A percentile compares a stretch with the other conserved stretches of the same genome.
Conservation (phyloP, 2,329 filamentous ascomycete genomes). For the Arthroderma sp. region DNA sequence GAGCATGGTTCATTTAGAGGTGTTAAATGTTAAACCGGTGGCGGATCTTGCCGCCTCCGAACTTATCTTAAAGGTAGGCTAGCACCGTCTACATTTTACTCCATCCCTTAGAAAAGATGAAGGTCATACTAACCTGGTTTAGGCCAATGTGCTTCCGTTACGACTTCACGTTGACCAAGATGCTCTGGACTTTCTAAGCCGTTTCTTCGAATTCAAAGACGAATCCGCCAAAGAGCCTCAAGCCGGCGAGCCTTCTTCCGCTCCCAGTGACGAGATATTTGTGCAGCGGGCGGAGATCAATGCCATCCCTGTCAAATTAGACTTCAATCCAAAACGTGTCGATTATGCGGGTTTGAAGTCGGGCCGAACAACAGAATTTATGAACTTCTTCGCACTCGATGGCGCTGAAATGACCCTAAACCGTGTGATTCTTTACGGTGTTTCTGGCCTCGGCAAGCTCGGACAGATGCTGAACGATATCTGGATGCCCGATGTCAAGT, state of each 20-base stretch:
- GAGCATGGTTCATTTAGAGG: conserved; percentile 79
- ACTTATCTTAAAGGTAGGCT: conserved; percentile 58
- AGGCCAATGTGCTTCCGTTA: conserved; percentile 63
- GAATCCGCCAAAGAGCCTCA: conserved; percentile 34
- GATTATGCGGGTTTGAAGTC: conserved; percentile 88
- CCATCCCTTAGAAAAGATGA: not conserved
- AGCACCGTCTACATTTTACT: not conserved
- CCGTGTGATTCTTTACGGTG: conserved; percentile 84
- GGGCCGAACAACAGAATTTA: conserved; percentile 90
- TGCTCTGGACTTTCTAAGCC: conserved; percentile 87
- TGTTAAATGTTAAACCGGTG: conserved; percentile 77
- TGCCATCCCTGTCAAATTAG: conserved; percentile 68
- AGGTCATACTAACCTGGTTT: conserved; percentile 11
- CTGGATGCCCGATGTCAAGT: conserved; percentile 87
- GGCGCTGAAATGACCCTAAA: conserved; percentile 73
- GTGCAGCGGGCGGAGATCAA: conserved; percentile 81
- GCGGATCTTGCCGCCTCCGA: conserved; percentile 76
- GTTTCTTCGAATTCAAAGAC: conserved; percentile 97
- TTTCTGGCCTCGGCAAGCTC: conserved; percentile 78
- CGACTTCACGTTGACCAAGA: conserved; percentile 94
- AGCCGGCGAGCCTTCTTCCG: conserved; percentile 30
- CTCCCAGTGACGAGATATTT: conserved; percentile 65
- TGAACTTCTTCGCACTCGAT: conserved; percentile 95
- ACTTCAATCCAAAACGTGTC: conserved; percentile 97
- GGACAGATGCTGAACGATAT: conserved; percentile 86